These are phyloP conservation scores for Entrophospora sp. DNA, from an alignment of 192 early-diverging fungal genomes.

Conservation along the genomic window DNA sequence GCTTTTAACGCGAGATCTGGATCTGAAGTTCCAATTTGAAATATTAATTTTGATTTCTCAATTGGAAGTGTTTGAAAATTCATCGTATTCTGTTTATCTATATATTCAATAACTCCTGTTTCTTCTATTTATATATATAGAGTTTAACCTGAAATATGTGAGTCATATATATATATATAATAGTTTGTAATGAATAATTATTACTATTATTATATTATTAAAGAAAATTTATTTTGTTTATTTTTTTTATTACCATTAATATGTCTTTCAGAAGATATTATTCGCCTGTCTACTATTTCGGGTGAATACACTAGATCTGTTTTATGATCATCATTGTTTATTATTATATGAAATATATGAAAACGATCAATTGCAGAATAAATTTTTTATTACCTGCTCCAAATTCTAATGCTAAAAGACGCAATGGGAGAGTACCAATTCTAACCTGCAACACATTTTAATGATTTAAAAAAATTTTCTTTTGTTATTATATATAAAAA, in stretches of 20 bases:
- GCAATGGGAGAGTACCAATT: conserved; percentile 82
- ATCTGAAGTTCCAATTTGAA: conserved; percentile 89
- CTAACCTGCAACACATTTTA: conserved; percentile 39
- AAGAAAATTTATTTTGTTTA: background rate
- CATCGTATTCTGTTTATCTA: conserved; percentile 45
- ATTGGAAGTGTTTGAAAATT: conserved; percentile 66
- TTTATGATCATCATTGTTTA: background rate
- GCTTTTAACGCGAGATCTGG: conserved; percentile 81
- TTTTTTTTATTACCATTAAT: conserved; percentile 53
- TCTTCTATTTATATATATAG: conserved; percentile 25
- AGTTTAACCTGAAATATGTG: background rate
- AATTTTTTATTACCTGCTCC: conserved; percentile 60
- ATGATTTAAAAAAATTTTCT: background rate
- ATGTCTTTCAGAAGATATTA: conserved; percentile 64
- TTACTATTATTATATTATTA: background rate
- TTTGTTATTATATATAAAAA: background rate
- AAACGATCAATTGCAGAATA: background rate
- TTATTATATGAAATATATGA: too few species aligned
- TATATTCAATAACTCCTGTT: conserved; percentile 73
- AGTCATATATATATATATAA: background rate
- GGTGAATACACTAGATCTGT: conserved; percentile 81
- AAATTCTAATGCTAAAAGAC: conserved; percentile 74
- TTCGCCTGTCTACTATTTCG: conserved; percentile 83
- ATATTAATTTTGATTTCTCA: conserved; percentile 72
- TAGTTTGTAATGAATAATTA: background rate